Evolutionary conservation across 2,329 filamentous ascomycete genomes (phyloP).

Genomic region (Ambrosiella beaveri): DNA sequence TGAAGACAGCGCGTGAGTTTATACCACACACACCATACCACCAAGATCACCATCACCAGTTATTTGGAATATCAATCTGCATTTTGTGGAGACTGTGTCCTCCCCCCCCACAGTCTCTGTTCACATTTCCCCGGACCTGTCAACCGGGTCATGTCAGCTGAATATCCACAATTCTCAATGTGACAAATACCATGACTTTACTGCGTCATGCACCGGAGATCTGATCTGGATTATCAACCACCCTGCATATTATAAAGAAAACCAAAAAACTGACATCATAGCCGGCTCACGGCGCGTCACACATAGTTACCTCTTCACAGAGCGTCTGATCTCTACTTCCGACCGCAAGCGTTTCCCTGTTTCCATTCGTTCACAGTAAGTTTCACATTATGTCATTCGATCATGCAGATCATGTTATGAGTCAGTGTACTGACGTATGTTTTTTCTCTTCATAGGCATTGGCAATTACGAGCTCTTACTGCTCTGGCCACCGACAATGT

Average conservation of each 20-base stretch:
- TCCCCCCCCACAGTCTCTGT: not conserved
- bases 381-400: not conserved
- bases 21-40: not conserved
- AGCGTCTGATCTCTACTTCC: slow-evolving; percentile 41
- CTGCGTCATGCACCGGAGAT: not conserved
- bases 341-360: slow-evolving; percentile 52
- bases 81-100: not conserved
- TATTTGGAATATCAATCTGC: not conserved
- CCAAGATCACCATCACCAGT: not conserved
- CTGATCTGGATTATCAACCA: not conserved
- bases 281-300: too few relatives aligned
- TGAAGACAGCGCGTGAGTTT: slow-evolving; percentile 10
- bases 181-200: not conserved
- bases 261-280: not conserved
- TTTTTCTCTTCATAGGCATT: slow-evolving; percentile 40
- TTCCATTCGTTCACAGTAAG: slow-evolving; percentile 47
- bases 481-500: slow-evolving; percentile 59
- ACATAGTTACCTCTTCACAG: slow-evolving; percentile 45
- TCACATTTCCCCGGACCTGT: not conserved
- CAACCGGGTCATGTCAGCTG: not conserved
- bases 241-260: not conserved
- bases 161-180: not conserved
- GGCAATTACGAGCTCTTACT: slow-evolving; percentile 80
- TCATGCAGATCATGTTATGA: slow-evolving; percentile 13
- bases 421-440: not conserved